phyloP scores from a whole-genome alignment of 2,329 filamentous ascomycete genomes.

The Diaporthe citrichinensis region DNA sequence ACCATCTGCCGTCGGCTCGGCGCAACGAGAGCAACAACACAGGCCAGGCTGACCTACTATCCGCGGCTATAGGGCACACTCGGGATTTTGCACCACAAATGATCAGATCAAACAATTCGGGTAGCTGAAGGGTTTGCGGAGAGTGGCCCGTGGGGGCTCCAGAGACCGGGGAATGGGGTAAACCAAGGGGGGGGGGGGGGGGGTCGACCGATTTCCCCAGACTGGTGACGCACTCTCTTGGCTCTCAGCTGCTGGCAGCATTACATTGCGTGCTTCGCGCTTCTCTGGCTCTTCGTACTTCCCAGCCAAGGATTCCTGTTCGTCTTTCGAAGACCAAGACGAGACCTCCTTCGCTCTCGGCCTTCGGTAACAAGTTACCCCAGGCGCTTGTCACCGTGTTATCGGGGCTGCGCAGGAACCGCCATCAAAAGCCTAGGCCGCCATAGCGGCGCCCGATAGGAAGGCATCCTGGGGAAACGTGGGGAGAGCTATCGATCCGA shows the following conservation, averaged over 20 bases:
- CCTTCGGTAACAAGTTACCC: slow-evolving; percentile 20
- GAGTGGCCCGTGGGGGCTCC: slow-evolving; percentile 38
- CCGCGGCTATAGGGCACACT: slow-evolving; percentile 1
- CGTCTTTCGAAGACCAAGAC: not conserved
- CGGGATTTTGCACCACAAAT: slow-evolving; percentile 31
- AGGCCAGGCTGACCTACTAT: not conserved
- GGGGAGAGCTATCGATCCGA: slow-evolving; percentile 35
- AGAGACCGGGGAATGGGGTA: slow-evolving; percentile 37
- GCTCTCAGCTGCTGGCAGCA: not conserved
- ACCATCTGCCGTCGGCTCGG: slow-evolving; percentile 13
- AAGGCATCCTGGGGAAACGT: slow-evolving; percentile 39
- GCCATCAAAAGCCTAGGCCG: slow-evolving; percentile 26
- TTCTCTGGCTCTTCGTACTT: not conserved
- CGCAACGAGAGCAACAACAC: slow-evolving; percentile 1
- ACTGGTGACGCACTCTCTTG: slow-evolving; percentile 39
- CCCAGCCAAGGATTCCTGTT: not conserved
- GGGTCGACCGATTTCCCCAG: slow-evolving; percentile 38
- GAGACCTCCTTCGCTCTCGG: not conserved
- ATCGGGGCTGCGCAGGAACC: slow-evolving; percentile 23
- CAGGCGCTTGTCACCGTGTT: slow-evolving; percentile 17
- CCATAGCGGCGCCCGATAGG: slow-evolving; percentile 17
- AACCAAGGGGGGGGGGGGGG: slow-evolving; percentile 4
- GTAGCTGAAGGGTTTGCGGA: slow-evolving; percentile 36
- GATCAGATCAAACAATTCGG: slow-evolving; percentile 37
- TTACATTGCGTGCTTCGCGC: slow-evolving; percentile 14